Percentiles rank a stretch among this genome's conserved stretches.
These are phyloP conservation scores for Metschnikowia vanudenii DNA, from an alignment of 805 yeast genomes.

Conservation along the genomic window DNA sequence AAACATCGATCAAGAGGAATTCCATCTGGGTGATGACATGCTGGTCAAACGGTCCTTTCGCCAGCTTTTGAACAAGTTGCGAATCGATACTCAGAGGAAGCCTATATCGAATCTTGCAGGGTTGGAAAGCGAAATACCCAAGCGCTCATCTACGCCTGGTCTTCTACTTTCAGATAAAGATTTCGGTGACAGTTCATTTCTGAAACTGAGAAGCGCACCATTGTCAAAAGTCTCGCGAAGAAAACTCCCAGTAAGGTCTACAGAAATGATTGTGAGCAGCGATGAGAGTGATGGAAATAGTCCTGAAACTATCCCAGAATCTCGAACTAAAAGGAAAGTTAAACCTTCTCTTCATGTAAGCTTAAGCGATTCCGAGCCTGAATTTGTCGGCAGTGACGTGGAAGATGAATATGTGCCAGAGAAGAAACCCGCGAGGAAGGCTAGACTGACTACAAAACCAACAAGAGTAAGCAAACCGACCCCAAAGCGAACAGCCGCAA, in stretches of 20 bases:
- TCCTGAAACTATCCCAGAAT: neutral
- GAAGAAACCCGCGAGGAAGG: conserved; percentile 1
- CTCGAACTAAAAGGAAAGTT: neutral
- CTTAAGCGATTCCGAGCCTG: conserved; percentile 9
- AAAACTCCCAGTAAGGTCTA: neutral
- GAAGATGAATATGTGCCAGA: neutral
- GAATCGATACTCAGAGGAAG: conserved; percentile 12
- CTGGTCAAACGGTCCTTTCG: conserved; percentile 17
- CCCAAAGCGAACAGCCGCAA: neutral
- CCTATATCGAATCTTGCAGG: conserved; percentile 6
- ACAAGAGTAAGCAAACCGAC: conserved; percentile 1
- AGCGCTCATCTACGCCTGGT: neutral
- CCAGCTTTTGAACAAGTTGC: conserved; percentile 19
- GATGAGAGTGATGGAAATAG: conserved; percentile 2
- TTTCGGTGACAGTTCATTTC: neutral
- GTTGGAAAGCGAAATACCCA: neutral
- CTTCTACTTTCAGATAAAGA: neutral
- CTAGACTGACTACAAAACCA: neutral
- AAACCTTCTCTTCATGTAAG: neutral
- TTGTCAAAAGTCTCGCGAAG: neutral
- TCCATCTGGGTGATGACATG: conserved; percentile 29
- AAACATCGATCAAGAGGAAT: conserved; percentile 42
- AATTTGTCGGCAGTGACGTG: conserved; percentile 5
- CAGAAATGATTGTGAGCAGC: neutral
- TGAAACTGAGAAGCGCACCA: neutral